Evolutionary conservation across 176 grass and related monocot species (phyloP).

Genomic region (Saccharum officinarum): DNA sequence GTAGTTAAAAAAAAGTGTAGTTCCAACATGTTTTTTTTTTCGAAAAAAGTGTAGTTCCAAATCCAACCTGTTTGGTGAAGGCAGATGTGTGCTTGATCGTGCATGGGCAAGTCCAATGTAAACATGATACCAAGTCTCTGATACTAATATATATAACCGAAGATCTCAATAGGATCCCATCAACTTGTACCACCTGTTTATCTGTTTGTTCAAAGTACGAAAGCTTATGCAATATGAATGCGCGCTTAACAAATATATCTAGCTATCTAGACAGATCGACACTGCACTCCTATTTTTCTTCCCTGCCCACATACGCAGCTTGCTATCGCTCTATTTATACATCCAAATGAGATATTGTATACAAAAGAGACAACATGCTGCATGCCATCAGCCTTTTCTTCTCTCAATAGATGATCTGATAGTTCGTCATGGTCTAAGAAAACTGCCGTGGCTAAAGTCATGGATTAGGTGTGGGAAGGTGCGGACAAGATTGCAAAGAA

Average conservation of each 20-base stretch:
- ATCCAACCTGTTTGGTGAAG: neutral
- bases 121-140: neutral
- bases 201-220: neutral
- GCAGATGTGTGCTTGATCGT: neutral
- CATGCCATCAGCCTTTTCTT: neutral
- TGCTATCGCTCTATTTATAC: neutral
- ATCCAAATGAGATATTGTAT: neutral
- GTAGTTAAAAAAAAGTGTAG: neutral
- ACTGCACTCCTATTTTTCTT: neutral
- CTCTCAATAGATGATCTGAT: neutral
- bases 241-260: neutral
- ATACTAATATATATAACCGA: neutral
- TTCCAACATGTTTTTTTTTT: no score
- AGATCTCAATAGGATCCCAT: neutral
- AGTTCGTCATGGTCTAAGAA: neutral
- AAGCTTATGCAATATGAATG: neutral
- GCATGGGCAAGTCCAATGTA: neutral
- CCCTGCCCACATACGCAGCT: neutral
- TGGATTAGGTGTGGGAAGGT: neutral
- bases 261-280: neutral
- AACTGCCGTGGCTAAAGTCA: neutral
- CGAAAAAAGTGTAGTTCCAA: no score
- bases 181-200: neutral
- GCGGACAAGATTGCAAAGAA: neutral
- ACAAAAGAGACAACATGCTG: neutral